These are phyloP conservation scores for Tricholoma sp. DNA, from an alignment of 768 basidiomycete genomes.

Conservation along the genomic window DNA sequence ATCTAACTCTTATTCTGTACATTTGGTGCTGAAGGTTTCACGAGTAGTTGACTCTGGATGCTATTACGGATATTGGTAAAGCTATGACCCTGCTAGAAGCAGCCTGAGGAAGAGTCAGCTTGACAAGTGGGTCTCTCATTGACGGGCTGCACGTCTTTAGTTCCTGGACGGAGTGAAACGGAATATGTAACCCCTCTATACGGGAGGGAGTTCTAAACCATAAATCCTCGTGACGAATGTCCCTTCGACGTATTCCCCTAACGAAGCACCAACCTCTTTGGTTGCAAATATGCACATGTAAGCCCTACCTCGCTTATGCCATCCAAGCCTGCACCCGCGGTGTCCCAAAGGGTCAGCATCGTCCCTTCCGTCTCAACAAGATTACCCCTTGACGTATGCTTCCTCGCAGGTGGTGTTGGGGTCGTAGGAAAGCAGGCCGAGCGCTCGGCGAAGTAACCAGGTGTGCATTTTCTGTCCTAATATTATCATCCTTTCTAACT, in stretches of 20 bases:
- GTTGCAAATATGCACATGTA: slow-evolving; percentile 92
- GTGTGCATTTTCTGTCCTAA: slow-evolving; percentile 31
- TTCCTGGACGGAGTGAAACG: not conserved
- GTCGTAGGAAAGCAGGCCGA: slow-evolving; percentile 88
- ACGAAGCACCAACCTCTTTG: slow-evolving; percentile 56
- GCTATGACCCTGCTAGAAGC: slow-evolving; percentile 25
- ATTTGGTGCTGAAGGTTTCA: slow-evolving; percentile 1
- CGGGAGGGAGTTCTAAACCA: not conserved
- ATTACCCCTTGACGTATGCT: not conserved
- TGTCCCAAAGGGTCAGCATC: slow-evolving; percentile 37
- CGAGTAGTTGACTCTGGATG: slow-evolving; percentile 52
- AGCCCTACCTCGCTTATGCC: slow-evolving; percentile 87
- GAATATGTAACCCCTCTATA: not conserved
- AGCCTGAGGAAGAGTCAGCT: slow-evolving; percentile 70
- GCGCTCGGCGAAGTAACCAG: slow-evolving; percentile 93
- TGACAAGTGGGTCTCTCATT: slow-evolving; percentile 62
- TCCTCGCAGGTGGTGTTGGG: slow-evolving; percentile 72
- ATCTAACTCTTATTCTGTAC: not conserved
- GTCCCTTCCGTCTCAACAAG: not conserved
- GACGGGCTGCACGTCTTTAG: not conserved
- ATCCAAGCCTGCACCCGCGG: slow-evolving; percentile 90
- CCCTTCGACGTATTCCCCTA: slow-evolving; percentile 14
- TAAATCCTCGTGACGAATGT: slow-evolving; percentile 74
- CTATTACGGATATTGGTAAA: slow-evolving; percentile 25
- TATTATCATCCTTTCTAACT: not conserved